Evolutionary conservation across 306 rosid genomes (phyloP), one percentile per base, ranked within the genome.

Genomic region (Pterocarpus macrocarpus): DNA sequence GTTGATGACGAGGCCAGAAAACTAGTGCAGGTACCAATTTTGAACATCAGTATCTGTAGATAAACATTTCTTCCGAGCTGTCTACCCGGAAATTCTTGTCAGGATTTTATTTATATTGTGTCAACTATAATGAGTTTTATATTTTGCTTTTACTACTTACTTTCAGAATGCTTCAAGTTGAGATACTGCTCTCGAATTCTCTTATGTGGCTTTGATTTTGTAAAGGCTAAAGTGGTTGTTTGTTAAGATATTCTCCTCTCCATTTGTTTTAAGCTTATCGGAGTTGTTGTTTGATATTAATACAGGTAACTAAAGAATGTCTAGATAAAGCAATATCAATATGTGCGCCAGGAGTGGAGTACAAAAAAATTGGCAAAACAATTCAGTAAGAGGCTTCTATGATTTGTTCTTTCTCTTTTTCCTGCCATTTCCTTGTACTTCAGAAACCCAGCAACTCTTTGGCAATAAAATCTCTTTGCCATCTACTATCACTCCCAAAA

Each of bases 281-380:
- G 33, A 69, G 28, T 75, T 36, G 61, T 47, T 47, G 68, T 35
- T 80, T 73, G 3, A 17, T 73, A 52, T 80, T 39, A 58, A 79
- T 80, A 82, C 84, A 90, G 99, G 97, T 93, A 79, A 93, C 99
- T 67, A 88, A 87, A 80, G 96, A 95, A 84, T 81, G 90, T 85
- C 84, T 95, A 9, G 88, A 90, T 86, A 95, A 91, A 84, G 99
- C 99, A 64, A 95, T 93, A 86, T 90, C 96, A 80, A 88, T 93
- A 64, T 91, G 99, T 75, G 97, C 90, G n/a, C 95, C 97, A 1
- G 98, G 98, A 64, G 97, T 90, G 86, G 99, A 95, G 83, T 83
- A 81, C 69, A 90, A 86, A 86, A 86, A 78, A 86, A 93, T 95
- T 84, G 99, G 98, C 82, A 89, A 83, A 87, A 90, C 85, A 62